These are phyloP conservation scores for Botrytis fabae DNA, from an alignment of 2,329 filamentous ascomycete species.

Conservation along the genomic window DNA sequence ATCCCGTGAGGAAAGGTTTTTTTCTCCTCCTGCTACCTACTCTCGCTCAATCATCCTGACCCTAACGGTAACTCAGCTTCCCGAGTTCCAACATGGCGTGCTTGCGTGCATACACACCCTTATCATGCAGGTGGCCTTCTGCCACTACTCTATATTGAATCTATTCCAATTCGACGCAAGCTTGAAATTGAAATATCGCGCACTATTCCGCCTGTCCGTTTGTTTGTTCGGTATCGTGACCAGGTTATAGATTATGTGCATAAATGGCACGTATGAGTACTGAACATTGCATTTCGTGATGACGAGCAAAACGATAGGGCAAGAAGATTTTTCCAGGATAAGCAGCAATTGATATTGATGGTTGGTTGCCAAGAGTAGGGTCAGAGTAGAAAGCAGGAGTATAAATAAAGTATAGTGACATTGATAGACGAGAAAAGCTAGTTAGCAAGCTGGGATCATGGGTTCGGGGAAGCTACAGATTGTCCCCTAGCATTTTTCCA, in stretches of 20 bases:
- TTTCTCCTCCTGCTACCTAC: background rate
- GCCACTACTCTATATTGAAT: background rate
- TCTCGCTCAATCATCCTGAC: background rate
- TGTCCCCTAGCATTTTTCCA: conserved; percentile 2
- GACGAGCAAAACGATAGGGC: background rate
- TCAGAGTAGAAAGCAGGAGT: background rate
- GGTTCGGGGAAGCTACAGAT: conserved; percentile 13
- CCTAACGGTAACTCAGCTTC: background rate
- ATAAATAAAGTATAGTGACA: conserved; percentile 5
- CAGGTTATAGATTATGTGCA: background rate
- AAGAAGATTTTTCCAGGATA: background rate
- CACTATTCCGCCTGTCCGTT: conserved; percentile 7
- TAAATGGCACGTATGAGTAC: background rate
- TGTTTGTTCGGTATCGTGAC: conserved; percentile 16
- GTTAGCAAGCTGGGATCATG: background rate
- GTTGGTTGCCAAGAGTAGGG: conserved; percentile 10
- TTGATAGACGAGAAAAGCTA: conserved; percentile 9
- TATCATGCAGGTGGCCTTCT: conserved; percentile 10
- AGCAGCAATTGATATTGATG: background rate
- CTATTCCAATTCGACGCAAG: background rate
- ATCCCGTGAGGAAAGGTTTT: too few relatives aligned
- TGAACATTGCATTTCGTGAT: conserved; percentile 3
- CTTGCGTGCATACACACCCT: background rate
- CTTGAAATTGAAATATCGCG: conserved; percentile 10
- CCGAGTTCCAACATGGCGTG: background rate